Percentiles rank a stretch among this genome's conserved stretches.
Evolutionary conservation across 2,329 filamentous ascomycete genomes (phyloP).

Genomic region (Monosporascus sp.): DNA sequence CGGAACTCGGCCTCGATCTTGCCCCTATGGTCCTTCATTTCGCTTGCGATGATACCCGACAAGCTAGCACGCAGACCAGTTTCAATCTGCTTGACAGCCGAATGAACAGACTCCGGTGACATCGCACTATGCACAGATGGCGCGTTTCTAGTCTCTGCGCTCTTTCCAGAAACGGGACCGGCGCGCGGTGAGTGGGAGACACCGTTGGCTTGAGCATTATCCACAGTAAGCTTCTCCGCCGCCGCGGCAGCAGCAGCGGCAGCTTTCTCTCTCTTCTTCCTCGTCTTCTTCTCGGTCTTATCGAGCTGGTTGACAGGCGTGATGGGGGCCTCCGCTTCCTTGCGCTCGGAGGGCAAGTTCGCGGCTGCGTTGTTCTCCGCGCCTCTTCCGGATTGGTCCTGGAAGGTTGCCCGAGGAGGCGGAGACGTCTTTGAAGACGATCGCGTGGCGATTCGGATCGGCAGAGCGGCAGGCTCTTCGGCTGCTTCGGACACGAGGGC

Average conservation of each 20-base stretch:
- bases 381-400: conserved; percentile 20
- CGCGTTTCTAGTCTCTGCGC: conserved; percentile 20
- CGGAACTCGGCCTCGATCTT: conserved; percentile 61
- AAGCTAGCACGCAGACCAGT: conserved; percentile 44
- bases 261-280: conserved; percentile 51
- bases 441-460: conserved; percentile 20
- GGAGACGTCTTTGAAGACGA: conserved; percentile 23
- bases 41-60: conserved; percentile 38
- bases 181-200: conserved; percentile 29
- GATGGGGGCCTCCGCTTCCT: conserved; percentile 18
- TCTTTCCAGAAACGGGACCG: conserved; percentile 28
- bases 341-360: conserved; percentile 22
- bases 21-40: conserved; percentile 56
- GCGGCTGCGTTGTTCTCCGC: conserved; percentile 15
- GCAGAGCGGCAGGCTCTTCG: conserved; percentile 32
- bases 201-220: conserved; percentile 37
- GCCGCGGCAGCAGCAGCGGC: conserved; percentile 36
- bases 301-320: conserved; percentile 24
- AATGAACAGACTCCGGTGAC: conserved; percentile 42
- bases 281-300: conserved; percentile 27
- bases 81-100: conserved; percentile 51
- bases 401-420: conserved; percentile 13
- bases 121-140: conserved; percentile 18
- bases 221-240: conserved; percentile 36
- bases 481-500: conserved; percentile 40